These are phyloP conservation scores for Lachnellula willkommii DNA, from an alignment of 2,329 filamentous ascomycete genomes.

Conservation along the genomic window DNA sequence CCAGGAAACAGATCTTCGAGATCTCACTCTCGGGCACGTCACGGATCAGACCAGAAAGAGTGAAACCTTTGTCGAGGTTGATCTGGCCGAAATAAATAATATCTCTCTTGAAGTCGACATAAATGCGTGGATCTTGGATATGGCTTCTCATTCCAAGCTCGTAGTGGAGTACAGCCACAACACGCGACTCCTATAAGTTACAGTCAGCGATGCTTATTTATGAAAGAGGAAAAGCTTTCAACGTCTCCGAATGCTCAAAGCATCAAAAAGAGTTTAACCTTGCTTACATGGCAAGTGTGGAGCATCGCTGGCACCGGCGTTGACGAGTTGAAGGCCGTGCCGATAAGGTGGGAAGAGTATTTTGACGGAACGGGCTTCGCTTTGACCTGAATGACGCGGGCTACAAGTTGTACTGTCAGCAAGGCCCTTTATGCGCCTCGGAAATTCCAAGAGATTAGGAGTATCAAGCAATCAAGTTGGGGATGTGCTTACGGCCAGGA, in stretches of 20 bases:
- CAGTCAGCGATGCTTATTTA: too few species aligned
- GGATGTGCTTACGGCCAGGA: neutral
- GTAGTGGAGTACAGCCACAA: neutral
- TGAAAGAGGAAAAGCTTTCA: too few species aligned
- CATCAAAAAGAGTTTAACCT: neutral
- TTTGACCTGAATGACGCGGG: neutral
- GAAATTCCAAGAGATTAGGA: too few species aligned
- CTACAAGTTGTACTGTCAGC: too few species aligned
- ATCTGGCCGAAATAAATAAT: constrained; percentile 1
- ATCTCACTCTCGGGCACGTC: neutral
- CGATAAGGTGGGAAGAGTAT: neutral
- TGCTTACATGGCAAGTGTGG: neutral
- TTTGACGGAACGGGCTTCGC: neutral
- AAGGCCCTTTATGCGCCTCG: too few species aligned
- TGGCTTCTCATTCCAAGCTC: constrained; percentile 1
- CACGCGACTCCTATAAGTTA: neutral
- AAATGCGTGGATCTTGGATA: neutral
- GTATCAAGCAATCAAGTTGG: too few species aligned
- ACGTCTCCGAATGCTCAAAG: neutral
- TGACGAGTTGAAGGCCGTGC: neutral
- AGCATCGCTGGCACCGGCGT: neutral
- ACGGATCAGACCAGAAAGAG: neutral
- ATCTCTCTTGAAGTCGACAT: constrained; percentile 1
- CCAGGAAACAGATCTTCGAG: constrained; percentile 1
- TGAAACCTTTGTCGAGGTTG: neutral